phyloP scores from a whole-genome alignment of 257 asterid species.

The Petrea volubilis region DNA sequence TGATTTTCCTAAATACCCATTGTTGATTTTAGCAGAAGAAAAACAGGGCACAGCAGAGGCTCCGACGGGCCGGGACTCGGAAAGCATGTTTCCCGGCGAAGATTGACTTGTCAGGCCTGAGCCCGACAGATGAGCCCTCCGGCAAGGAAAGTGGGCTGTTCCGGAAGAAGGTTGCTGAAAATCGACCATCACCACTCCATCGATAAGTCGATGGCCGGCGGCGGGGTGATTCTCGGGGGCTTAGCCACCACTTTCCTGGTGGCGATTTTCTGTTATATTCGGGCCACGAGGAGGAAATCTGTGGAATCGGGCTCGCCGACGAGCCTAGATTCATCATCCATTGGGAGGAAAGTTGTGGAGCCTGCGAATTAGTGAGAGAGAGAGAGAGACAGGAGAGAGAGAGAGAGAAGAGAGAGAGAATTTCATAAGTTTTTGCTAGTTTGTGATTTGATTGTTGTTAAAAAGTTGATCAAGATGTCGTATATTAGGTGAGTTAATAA shows the following conservation, averaged over 20 bases:
- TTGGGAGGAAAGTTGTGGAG: not conserved
- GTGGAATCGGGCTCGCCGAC: constrained; percentile 35
- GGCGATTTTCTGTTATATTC: constrained; percentile 57
- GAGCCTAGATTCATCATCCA: not conserved
- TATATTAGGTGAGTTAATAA: too few species aligned
- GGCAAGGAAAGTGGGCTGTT: constrained; percentile 18
- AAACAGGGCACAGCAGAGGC: not conserved
- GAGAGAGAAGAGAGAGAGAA: too few species aligned
- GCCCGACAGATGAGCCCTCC: too few species aligned
- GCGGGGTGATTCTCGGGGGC: constrained; percentile 46
- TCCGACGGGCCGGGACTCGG: constrained; percentile 30
- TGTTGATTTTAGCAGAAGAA: constrained; percentile 7
- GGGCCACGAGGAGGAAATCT: constrained; percentile 55
- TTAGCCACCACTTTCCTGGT: constrained; percentile 45
- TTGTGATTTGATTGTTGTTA: too few species aligned
- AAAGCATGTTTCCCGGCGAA: not conserved
- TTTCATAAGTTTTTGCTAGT: too few species aligned
- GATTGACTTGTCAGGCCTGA: not conserved
- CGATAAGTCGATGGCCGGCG: constrained; percentile 44
- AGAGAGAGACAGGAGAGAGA: too few species aligned
- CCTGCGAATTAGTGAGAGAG: too few species aligned
- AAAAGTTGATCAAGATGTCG: too few species aligned
- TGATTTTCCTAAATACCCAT: constrained; percentile 13
- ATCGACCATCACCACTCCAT: constrained; percentile 20
- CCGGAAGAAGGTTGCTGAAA: constrained; percentile 21